phyloP scores from a whole-genome alignment of 768 basidiomycete species.

The Tulasnella sp. region DNA sequence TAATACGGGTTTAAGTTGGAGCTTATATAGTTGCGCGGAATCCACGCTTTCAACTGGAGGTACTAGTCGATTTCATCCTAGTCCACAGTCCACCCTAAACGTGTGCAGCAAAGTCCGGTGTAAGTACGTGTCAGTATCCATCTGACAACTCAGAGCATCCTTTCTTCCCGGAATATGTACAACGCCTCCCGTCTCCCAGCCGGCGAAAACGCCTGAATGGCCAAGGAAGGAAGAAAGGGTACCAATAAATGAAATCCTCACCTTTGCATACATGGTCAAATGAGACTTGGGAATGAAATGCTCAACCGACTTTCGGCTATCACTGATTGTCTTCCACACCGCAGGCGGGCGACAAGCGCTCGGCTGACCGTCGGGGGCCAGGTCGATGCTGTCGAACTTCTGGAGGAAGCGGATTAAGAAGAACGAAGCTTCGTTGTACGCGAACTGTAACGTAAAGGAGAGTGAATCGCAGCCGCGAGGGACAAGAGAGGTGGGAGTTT shows the following conservation, averaged over 20 bases:
- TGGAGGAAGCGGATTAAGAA: slow-evolving; percentile 63
- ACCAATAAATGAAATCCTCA: slow-evolving; percentile 24
- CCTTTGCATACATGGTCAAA: slow-evolving; percentile 60
- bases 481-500: not conserved
- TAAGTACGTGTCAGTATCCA: not conserved
- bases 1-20: slow-evolving; percentile 1
- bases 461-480: not conserved
- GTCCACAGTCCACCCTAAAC: slow-evolving; percentile 3
- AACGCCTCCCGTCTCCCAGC: no score
- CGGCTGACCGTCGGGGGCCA: slow-evolving; percentile 57
- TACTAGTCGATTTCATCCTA: not conserved
- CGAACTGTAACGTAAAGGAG: slow-evolving; percentile 54
- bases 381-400: slow-evolving; percentile 50
- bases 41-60: not conserved
- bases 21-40: not conserved
- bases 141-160: not conserved
- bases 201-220: not conserved
- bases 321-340: slow-evolving; percentile 40
- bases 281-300: slow-evolving; percentile 55
- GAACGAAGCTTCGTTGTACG: slow-evolving; percentile 65
- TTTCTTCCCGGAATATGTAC: not conserved
- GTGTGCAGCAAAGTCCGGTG: not conserved
- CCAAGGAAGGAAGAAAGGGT: not conserved
- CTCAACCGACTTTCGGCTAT: slow-evolving; percentile 46
- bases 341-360: slow-evolving; percentile 45